These are phyloP conservation scores for Cladobotryum protrusum DNA, from an alignment of 2,329 filamentous ascomycete species.

Conservation along the genomic window DNA sequence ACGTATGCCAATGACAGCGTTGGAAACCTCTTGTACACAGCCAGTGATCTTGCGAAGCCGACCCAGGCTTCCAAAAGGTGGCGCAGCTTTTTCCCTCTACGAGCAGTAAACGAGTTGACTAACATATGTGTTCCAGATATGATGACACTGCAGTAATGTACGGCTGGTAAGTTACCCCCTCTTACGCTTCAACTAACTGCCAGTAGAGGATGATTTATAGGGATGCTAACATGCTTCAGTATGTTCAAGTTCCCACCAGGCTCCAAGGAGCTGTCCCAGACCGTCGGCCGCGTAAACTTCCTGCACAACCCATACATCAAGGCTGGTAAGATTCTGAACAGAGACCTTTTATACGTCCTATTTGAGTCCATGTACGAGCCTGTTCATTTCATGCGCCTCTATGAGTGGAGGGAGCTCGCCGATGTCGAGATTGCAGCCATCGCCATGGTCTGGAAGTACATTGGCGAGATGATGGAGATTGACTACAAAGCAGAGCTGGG, in stretches of 20 bases:
- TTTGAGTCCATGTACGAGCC: constrained; percentile 62
- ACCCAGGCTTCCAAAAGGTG: constrained; percentile 31
- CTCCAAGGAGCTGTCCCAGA: constrained; percentile 26
- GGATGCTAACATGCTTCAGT: constrained; percentile 13
- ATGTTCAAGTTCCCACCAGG: constrained; percentile 25
- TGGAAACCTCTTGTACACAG: constrained; percentile 29
- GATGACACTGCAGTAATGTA: constrained; percentile 36
- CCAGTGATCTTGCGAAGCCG: constrained; percentile 29
- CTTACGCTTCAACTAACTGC: neutral
- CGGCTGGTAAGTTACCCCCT: constrained; percentile 23
- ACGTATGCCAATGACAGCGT: constrained; percentile 36
- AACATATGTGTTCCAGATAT: constrained; percentile 24
- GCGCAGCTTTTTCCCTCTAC: neutral
- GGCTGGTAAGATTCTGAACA: constrained; percentile 29
- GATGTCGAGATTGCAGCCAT: constrained; percentile 63
- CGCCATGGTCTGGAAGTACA: constrained; percentile 63
- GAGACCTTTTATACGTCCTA: constrained; percentile 35
- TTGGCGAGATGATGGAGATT: constrained; percentile 66
- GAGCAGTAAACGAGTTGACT: neutral
- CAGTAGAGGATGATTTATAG: neutral
- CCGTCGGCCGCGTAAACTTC: constrained; percentile 35
- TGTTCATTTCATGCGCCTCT: constrained; percentile 53
- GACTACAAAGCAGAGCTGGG: constrained; percentile 36
- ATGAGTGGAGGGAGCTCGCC: constrained; percentile 64
- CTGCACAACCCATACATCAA: constrained; percentile 32